Conservation (phyloP, 2,329 filamentous ascomycete genomes). For the Talaromyces verruculosus region DNA sequence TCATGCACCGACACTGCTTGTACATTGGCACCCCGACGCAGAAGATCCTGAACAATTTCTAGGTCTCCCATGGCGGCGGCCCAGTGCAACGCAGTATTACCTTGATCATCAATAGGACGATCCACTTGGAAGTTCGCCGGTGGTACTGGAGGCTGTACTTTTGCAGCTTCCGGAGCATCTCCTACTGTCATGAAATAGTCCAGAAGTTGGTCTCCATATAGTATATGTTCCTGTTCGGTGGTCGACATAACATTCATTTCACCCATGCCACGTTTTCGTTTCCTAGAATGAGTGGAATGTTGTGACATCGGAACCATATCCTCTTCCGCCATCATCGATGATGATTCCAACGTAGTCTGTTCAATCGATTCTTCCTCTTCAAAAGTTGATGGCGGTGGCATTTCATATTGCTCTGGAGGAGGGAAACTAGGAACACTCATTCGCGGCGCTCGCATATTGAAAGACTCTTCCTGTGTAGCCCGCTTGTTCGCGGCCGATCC, state of each 20-base stretch:
- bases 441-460: conserved; percentile 34
- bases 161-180: conserved; percentile 66
- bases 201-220: conserved; percentile 89
- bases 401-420: conserved; percentile 67
- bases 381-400: conserved; percentile 55
- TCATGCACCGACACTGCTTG: conserved; percentile 67
- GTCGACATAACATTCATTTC: conserved; percentile 57
- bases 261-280: conserved; percentile 74
- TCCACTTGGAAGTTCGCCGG: conserved; percentile 85
- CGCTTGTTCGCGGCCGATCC: conserved; percentile 63
- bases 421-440: conserved; percentile 41
- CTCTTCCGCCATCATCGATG: conserved; percentile 81
- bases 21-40: conserved; percentile 74
- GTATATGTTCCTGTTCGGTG: conserved; percentile 78
- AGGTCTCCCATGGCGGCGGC: conserved; percentile 96
- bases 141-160: conserved; percentile 66
- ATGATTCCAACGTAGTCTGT: conserved; percentile 77
- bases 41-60: conserved; percentile 83
- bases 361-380: conserved; percentile 80
- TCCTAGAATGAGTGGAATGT: conserved; percentile 57
- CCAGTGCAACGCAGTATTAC: conserved; percentile 94
- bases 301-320: conserved; percentile 72
- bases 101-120: conserved; percentile 88
- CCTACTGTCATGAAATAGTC: conserved; percentile 93
- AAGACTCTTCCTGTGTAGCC: conserved; percentile 32